A percentile compares a stretch with the other conserved stretches of the same genome.
Conservation (phyloP, 2,329 filamentous ascomycete species). For the Alternaria burnsii region DNA sequence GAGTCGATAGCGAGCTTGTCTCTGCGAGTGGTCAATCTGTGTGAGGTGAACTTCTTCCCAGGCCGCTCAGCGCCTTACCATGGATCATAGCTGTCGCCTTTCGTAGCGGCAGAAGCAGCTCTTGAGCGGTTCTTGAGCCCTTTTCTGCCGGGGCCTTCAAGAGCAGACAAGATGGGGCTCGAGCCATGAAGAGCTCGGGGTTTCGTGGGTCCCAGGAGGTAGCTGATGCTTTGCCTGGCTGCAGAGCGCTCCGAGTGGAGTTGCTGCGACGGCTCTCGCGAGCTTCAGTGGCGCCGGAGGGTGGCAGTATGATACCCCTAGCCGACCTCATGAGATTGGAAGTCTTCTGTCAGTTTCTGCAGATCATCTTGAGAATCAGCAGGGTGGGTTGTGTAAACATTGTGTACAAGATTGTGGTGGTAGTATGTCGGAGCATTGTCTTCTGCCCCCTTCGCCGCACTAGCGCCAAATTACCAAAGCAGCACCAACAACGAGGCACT, state of each 20-base stretch:
- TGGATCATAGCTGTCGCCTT: neutral
- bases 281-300: neutral
- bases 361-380: neutral
- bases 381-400: neutral
- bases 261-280: neutral
- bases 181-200: neutral
- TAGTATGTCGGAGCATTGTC: conserved; percentile 1
- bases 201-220: neutral
- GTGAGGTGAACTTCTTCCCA: neutral
- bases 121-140: neutral
- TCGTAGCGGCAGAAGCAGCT: neutral
- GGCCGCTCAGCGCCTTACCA: neutral
- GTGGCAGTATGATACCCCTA: no score
- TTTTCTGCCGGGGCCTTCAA: neutral
- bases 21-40: neutral
- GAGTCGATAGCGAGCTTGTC: neutral
- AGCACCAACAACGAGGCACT: neutral
- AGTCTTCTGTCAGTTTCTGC: neutral
- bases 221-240: neutral
- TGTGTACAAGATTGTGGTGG: neutral
- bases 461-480: neutral
- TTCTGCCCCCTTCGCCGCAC: neutral
- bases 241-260: neutral
- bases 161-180: neutral
- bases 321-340: neutral